Evolutionary conservation across 352 stramenopile genomes (phyloP).

Genomic region (Globisporangium nagaii): DNA sequence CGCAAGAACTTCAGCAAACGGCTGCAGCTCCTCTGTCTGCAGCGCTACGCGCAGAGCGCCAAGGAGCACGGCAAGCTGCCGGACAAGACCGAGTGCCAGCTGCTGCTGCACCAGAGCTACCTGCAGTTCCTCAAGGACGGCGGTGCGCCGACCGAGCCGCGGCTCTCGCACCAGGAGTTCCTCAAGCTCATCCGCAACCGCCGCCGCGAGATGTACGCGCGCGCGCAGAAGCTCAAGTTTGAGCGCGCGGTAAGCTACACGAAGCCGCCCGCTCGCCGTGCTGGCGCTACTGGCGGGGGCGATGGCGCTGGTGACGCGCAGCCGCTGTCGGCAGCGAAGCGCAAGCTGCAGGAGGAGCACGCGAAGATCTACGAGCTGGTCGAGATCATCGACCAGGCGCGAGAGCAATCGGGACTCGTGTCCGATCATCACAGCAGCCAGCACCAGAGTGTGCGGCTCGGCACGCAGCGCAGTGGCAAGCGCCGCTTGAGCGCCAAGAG

Average conservation of each 20-base stretch:
- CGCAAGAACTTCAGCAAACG: conserved; percentile 71
- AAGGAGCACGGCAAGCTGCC: conserved; percentile 30
- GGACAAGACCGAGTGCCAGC: conserved; percentile 39
- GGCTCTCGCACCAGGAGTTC: conserved; percentile 47
- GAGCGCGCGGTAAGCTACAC: too few relatives aligned
- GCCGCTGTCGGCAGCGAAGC: conserved; percentile 33
- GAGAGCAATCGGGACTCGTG: conserved; percentile 22
- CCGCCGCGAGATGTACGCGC: conserved; percentile 46
- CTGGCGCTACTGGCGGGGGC: too few relatives aligned
- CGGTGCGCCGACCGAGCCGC: conserved; percentile 37
- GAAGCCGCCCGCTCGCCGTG: too few relatives aligned
- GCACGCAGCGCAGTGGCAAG: background rate
- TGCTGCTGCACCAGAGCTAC: conserved; percentile 48
- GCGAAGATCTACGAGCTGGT: conserved; percentile 57
- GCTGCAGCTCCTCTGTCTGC: conserved; percentile 53
- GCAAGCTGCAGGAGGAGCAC: conserved; percentile 43
- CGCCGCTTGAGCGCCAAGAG: background rate
- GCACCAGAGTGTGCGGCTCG: background rate
- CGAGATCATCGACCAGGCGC: conserved; percentile 48
- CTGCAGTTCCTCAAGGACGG: conserved; percentile 48
- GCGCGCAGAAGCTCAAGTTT: conserved; percentile 18
- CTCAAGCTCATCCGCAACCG: conserved; percentile 69
- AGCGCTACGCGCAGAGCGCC: conserved; percentile 44
- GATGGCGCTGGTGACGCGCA: background rate
- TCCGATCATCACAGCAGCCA: conserved; percentile 22